phyloP scores from a whole-genome alignment of 1,139 yeast genomes.

The Petasospora fabianii region DNA sequence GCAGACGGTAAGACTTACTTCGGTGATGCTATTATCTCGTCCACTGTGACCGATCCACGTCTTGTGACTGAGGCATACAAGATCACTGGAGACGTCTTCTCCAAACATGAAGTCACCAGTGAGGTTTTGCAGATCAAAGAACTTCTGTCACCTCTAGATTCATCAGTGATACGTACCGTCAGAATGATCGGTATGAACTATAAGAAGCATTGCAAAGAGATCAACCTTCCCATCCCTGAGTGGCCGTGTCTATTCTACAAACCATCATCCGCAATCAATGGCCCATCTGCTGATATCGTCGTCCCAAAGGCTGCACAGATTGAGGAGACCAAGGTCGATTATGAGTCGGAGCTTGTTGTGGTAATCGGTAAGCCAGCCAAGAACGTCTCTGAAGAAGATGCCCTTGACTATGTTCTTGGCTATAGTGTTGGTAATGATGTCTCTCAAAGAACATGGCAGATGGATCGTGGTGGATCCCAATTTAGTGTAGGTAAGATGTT shows the following conservation, averaged over 20 bases:
- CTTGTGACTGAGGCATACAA: conserved; percentile 34
- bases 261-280: conserved; percentile 39
- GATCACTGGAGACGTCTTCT: conserved; percentile 41
- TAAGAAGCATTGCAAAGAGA: conserved; percentile 34
- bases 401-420: conserved; percentile 46
- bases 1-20: conserved; percentile 36
- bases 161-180: conserved; percentile 35
- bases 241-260: conserved; percentile 48
- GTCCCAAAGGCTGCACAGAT: conserved; percentile 35
- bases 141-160: conserved; percentile 39
- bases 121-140: conserved; percentile 31
- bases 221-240: conserved; percentile 35
- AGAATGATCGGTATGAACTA: conserved; percentile 39
- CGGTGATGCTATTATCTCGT: conserved; percentile 41
- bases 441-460: conserved; percentile 52
- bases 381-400: conserved; percentile 41
- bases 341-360: conserved; percentile 50
- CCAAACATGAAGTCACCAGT: conserved; percentile 34
- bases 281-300: conserved; percentile 37
- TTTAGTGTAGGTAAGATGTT: conserved; percentile 50
- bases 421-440: conserved; percentile 53
- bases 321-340: conserved; percentile 37
- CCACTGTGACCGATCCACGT: conserved; percentile 15
- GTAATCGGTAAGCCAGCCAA: conserved; percentile 49
- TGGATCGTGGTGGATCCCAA: conserved; percentile 45